Conservation (phyloP, 2,329 filamentous ascomycete species). For the Monilinia vaccinii-corymbosi region DNA sequence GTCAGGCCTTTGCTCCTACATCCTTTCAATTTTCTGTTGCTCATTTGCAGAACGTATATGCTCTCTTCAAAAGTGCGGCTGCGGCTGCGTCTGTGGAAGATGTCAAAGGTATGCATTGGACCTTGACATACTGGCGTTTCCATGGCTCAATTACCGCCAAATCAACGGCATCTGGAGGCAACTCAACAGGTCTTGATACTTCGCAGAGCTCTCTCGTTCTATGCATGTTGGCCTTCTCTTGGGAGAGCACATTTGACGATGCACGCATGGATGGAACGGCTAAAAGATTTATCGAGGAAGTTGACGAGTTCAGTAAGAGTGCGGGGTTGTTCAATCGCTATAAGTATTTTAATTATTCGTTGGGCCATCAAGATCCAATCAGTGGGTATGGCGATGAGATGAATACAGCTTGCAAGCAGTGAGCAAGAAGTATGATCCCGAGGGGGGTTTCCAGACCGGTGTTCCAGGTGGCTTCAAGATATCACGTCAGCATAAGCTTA, state of each 20-base stretch:
- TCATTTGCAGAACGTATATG: neutral
- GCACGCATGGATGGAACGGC: neutral
- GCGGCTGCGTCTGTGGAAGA: neutral
- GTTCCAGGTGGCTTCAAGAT: neutral
- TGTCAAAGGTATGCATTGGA: neutral
- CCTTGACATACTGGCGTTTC: neutral
- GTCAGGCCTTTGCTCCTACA: neutral
- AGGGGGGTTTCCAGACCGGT: too few relatives aligned
- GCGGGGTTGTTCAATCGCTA: neutral
- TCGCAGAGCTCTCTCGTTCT: neutral
- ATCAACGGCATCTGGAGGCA: neutral
- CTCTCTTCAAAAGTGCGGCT: neutral
- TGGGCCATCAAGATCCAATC: too few relatives aligned
- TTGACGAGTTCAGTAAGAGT: neutral
- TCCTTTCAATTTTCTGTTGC: neutral
- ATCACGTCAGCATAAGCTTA: too few relatives aligned
- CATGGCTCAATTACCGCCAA: neutral
- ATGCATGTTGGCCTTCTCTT: neutral
- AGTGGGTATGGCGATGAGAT: too few relatives aligned
- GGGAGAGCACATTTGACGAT: neutral
- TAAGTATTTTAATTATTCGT: too few relatives aligned
- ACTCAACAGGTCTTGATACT: neutral
- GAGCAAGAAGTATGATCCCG: too few relatives aligned
- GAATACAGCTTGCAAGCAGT: too few relatives aligned
- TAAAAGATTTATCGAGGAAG: neutral